Evolutionary conservation across 164 flowering plant genomes (phyloP).

Genomic region (Vitis vinifera): ASM3070453v1 NC_081817.1:5440501-5441000

Average conservation of each 20-base stretch:
- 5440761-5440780: slow-evolving; percentile 62
- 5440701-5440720: slow-evolving; percentile 58
- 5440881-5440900: neutral
- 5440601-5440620: neutral
- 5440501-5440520: slow-evolving; percentile 54
- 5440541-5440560: no score
- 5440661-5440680: slow-evolving; percentile 61
- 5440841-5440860: neutral
- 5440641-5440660: slow-evolving; percentile 54
- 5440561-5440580: neutral
- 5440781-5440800: slow-evolving; percentile 51
- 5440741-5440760: slow-evolving; percentile 56
- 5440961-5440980: slow-evolving; percentile 40
- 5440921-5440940: slow-evolving; percentile 43
- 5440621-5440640: slow-evolving; percentile 11
- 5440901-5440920: neutral
- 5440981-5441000: slow-evolving; percentile 6
- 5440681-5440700: slow-evolving; percentile 49
- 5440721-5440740: slow-evolving; percentile 55
- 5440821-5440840: neutral
- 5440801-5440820: slow-evolving; percentile 60
- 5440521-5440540: slow-evolving; percentile 28
- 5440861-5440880: neutral
- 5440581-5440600: neutral
- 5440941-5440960: slow-evolving; percentile 65